Conservation (phyloP, 129 eudicot genomes). For the Flaveria brownii region DNA sequence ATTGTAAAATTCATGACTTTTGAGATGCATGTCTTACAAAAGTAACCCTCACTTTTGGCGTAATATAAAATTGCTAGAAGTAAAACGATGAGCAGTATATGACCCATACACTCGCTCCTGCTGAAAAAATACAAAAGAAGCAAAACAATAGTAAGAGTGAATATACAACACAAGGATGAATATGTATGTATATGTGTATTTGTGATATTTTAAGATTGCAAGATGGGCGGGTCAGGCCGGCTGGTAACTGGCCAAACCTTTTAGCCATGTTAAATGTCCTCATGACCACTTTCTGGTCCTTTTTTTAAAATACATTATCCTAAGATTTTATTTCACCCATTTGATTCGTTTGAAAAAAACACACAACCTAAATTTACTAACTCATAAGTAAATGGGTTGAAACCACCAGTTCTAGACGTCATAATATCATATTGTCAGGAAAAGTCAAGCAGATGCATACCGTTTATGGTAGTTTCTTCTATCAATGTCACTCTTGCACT, state of each 20-base stretch:
- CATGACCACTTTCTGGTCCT: not conserved
- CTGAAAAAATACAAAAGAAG: conserved; percentile 15
- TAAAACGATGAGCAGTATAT: conserved; percentile 42
- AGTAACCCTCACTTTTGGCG: conserved; percentile 39
- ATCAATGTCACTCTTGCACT: conserved; percentile 82
- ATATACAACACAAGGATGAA: not conserved
- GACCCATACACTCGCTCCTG: conserved; percentile 34
- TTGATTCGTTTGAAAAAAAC: not conserved
- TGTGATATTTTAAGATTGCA: not conserved
- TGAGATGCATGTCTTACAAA: not conserved
- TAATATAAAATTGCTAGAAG: conserved; percentile 54
- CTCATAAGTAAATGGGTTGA: not conserved
- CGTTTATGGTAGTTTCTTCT: conserved; percentile 54
- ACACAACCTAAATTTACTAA: not conserved
- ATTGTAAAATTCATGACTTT: not conserved
- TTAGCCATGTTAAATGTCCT: not conserved
- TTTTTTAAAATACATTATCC: not conserved
- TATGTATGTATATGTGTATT: not conserved
- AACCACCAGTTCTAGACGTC: not conserved
- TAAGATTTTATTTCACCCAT: not conserved
- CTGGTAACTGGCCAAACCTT: not conserved
- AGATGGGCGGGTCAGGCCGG: too few relatives aligned
- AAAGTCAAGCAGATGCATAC: conserved; percentile 35
- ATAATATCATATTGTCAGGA: not conserved
- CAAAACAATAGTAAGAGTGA: not conserved